Conservation (phyloP, 192 early-diverging fungal species). For the Diversispora epigaea region DNA sequence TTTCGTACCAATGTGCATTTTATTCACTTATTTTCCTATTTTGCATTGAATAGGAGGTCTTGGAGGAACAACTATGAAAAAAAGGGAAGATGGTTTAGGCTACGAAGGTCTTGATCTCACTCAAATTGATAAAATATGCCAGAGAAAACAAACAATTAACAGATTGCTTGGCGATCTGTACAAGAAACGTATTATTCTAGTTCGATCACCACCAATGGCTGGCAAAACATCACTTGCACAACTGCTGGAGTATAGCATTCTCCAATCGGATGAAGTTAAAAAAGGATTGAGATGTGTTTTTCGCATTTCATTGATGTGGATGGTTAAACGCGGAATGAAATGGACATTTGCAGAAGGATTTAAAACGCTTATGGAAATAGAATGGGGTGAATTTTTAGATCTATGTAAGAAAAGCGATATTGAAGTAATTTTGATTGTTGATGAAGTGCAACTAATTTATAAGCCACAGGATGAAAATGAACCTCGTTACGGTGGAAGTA, state of each 20-base stretch:
- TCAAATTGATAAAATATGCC: not conserved
- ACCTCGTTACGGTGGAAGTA: not conserved
- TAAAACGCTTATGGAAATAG: slow-evolving; percentile 20
- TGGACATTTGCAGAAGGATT: slow-evolving; percentile 24
- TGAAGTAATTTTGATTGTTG: slow-evolving; percentile 24
- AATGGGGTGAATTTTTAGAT: slow-evolving; percentile 3
- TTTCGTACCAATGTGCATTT: not conserved
- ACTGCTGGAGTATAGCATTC: slow-evolving; percentile 4
- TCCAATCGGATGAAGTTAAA: slow-evolving; percentile 18
- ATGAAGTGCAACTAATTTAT: slow-evolving; percentile 28
- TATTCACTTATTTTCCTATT: not conserved
- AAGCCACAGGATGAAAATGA: slow-evolving; percentile 8
- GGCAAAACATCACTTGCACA: slow-evolving; percentile 16
- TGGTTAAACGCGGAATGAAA: not conserved
- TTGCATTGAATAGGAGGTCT: slow-evolving; percentile 11
- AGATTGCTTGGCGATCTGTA: slow-evolving; percentile 27
- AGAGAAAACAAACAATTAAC: slow-evolving; percentile 17
- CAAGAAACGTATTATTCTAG: slow-evolving; percentile 17
- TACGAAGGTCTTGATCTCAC: slow-evolving; percentile 16
- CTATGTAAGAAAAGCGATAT: slow-evolving; percentile 1
- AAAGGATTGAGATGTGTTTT: slow-evolving; percentile 10
- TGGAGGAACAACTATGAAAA: not conserved
- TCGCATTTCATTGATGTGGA: slow-evolving; percentile 19
- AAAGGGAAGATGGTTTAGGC: not conserved
- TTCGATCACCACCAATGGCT: slow-evolving; percentile 17